A percentile compares a stretch with the other conserved stretches of the same genome.
Conservation (phyloP, 441 rosid species). For the Syzygium malaccense region DNA sequence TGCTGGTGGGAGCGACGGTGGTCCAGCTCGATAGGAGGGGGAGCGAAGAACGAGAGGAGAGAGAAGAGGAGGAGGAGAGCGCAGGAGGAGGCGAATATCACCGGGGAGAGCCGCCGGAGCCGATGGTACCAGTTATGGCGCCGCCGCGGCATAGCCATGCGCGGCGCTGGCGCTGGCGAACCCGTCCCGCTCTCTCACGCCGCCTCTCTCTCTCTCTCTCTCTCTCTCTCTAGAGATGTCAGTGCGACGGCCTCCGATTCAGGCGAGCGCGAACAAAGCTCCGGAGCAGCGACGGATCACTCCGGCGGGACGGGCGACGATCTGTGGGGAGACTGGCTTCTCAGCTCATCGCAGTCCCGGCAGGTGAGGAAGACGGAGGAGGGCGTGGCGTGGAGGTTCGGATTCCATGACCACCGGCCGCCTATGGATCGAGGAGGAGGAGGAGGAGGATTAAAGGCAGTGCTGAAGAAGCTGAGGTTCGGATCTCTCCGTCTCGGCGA, state of each 20-base stretch:
- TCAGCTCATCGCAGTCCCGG: background rate
- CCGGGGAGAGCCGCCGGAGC: constrained; percentile 4
- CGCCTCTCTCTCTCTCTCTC: background rate
- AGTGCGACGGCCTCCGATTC: background rate
- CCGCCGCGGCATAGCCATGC: constrained; percentile 16
- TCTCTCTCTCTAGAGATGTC: background rate
- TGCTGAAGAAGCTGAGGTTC: background rate
- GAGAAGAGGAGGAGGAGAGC: constrained; percentile 11
- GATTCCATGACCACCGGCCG: background rate
- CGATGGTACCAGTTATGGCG: constrained; percentile 9
- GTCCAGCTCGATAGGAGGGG: constrained; percentile 5
- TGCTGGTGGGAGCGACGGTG: background rate
- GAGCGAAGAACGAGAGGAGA: constrained; percentile 11
- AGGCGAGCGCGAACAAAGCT: background rate
- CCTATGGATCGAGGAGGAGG: background rate
- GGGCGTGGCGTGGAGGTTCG: background rate
- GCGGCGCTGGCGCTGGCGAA: background rate
- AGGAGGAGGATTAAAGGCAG: background rate
- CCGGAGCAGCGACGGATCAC: background rate
- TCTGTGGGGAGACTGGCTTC: background rate
- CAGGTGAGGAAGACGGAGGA: background rate
- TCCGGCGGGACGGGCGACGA: background rate
- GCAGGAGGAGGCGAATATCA: background rate
- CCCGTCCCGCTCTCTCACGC: background rate
- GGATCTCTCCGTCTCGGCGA: too few relatives aligned